Conservation (phyloP, 2,329 filamentous ascomycete species). For the Tricladium varicosporioides region DNA sequence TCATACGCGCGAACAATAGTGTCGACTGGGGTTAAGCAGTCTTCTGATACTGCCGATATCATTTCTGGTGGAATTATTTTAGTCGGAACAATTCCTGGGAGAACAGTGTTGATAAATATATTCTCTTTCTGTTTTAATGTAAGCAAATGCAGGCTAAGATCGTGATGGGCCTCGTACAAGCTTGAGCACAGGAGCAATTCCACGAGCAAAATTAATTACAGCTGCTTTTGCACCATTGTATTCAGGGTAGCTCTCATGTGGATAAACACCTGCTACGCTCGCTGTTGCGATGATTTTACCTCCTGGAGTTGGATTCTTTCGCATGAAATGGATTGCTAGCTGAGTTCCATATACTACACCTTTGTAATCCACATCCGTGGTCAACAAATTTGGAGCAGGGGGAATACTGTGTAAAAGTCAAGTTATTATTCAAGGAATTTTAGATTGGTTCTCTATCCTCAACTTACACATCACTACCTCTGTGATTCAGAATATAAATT, state of each 20-base stretch:
- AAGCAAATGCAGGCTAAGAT: not conserved
- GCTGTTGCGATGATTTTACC: not conserved
- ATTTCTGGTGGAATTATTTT: constrained; percentile 44
- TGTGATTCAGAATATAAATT: constrained; percentile 41
- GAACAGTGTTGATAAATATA: constrained; percentile 40
- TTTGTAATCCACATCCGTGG: not conserved
- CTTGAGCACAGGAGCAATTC: not conserved
- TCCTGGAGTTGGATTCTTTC: not conserved
- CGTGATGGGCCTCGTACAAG: not conserved
- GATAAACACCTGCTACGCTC: not conserved
- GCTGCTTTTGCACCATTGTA: not conserved
- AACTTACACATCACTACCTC: not conserved
- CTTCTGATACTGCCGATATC: constrained; percentile 40
- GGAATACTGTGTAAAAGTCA: not conserved
- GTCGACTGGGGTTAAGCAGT: constrained; percentile 40
- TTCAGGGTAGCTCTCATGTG: not conserved
- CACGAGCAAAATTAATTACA: not conserved
- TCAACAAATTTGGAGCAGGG: not conserved
- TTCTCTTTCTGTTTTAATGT: not conserved
- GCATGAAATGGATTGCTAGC: not conserved
- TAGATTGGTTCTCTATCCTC: too few relatives aligned
- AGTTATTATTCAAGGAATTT: not conserved
- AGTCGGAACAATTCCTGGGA: constrained; percentile 47
- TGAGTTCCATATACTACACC: not conserved
- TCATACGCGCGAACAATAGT: constrained; percentile 47